phyloP scores from a whole-genome alignment of 2,329 filamentous ascomycete genomes.

The Cladorrhinum sp. region DNA sequence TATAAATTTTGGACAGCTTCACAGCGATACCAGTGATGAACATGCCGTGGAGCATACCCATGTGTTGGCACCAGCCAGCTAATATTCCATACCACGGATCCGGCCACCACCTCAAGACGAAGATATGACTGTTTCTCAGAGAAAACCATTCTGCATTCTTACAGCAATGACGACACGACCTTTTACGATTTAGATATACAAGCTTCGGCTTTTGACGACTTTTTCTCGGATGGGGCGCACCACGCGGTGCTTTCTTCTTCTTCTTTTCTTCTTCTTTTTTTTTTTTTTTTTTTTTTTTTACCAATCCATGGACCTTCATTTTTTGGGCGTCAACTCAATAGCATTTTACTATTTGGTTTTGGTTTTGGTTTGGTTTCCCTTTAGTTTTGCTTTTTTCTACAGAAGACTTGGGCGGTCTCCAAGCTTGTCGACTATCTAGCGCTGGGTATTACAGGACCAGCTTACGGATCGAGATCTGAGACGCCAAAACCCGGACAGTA shows the following conservation, averaged over 20 bases:
- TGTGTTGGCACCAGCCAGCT: conserved; percentile 20
- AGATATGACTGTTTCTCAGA: conserved; percentile 12
- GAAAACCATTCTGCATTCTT: conserved; percentile 6
- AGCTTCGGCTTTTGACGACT: conserved; percentile 15
- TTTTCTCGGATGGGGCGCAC: not conserved
- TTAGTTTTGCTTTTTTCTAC: conserved; percentile 3
- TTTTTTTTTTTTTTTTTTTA: no score
- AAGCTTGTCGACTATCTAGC: not conserved
- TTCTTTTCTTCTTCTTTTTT: no score
- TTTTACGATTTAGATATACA: conserved; percentile 14
- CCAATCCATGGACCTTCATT: not conserved
- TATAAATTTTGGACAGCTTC: conserved; percentile 36
- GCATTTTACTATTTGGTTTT: conserved; percentile 2
- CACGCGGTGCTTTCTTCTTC: not conserved
- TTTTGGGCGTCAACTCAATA: not conserved
- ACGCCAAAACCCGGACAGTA: conserved; percentile 4
- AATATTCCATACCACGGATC: conserved; percentile 15
- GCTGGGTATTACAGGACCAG: conserved; percentile 30
- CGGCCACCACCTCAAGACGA: conserved; percentile 2
- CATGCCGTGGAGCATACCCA: conserved; percentile 28
- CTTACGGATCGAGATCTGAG: conserved; percentile 6
- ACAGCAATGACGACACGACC: conserved; percentile 3
- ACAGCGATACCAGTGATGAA: conserved; percentile 29
- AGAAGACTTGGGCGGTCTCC: conserved; percentile 11
- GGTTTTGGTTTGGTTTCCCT: not conserved